Evolutionary conservation across 352 stramenopile species (phyloP).

Genomic region (Pythium monospermum): DNA sequence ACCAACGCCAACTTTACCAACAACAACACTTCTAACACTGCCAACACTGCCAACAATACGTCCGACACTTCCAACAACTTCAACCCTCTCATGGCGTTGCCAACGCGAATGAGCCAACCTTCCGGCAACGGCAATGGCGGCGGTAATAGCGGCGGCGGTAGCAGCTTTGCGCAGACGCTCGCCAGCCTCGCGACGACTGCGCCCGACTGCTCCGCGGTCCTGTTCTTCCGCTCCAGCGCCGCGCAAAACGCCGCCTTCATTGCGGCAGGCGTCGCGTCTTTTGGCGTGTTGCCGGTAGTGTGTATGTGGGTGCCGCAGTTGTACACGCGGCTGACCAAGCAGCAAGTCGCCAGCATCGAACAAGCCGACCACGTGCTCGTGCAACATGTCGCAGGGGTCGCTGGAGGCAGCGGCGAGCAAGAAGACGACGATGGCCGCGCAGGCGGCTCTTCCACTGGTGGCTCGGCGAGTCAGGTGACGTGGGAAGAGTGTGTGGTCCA

Average conservation of each 20-base stretch:
- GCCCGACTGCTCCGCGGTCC: slow-evolving; percentile 31
- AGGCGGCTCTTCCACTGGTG: slow-evolving; percentile 6
- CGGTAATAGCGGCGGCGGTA: neutral
- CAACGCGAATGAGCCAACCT: slow-evolving; percentile 6
- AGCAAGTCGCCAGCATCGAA: slow-evolving; percentile 28
- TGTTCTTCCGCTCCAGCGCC: slow-evolving; percentile 31
- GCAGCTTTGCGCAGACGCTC: slow-evolving; percentile 6
- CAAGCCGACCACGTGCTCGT: slow-evolving; percentile 58
- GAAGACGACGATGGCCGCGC: slow-evolving; percentile 4
- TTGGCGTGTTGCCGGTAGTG: slow-evolving; percentile 37
- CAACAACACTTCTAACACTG: neutral
- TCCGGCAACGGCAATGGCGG: neutral
- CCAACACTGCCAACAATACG: neutral
- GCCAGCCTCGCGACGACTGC: slow-evolving; percentile 28
- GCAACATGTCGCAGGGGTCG: slow-evolving; percentile 5
- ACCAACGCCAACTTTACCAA: slow-evolving; percentile 8
- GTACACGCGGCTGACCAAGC: slow-evolving; percentile 48
- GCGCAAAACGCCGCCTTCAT: slow-evolving; percentile 40
- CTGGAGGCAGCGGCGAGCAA: neutral
- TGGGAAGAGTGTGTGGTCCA: slow-evolving; percentile 48
- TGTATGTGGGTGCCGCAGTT: slow-evolving; percentile 54
- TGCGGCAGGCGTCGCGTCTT: slow-evolving; percentile 31
- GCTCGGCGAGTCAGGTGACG: slow-evolving; percentile 3
- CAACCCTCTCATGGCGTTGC: slow-evolving; percentile 11
- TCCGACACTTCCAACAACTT: neutral